phyloP scores from a whole-genome alignment of 352 stramenopile species.

The Phytophthora uliginosa region DNA sequence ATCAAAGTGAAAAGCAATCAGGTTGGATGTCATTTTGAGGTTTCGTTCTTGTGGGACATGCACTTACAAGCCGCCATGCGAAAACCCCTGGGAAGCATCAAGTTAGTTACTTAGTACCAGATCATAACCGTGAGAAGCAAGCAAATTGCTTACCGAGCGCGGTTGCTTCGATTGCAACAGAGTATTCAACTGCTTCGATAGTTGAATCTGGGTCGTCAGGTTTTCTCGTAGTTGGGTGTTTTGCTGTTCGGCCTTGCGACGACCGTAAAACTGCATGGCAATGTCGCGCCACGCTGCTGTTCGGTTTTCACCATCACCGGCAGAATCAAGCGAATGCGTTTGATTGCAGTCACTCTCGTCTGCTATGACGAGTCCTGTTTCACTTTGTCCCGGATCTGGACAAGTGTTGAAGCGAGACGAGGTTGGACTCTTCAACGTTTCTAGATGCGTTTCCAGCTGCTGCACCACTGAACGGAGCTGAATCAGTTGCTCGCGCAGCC shows the following conservation, averaged over 20 bases:
- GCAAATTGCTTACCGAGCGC: not conserved
- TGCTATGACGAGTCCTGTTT: not conserved
- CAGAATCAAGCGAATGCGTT: not conserved
- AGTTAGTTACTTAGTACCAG: not conserved
- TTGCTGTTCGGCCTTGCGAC: slow-evolving; percentile 10
- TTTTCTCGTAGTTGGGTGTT: slow-evolving; percentile 13
- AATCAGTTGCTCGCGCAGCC: slow-evolving; percentile 14
- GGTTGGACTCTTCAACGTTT: slow-evolving; percentile 9
- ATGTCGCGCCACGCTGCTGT: slow-evolving; percentile 3
- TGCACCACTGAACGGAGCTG: slow-evolving; percentile 17
- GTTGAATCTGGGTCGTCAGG: slow-evolving; percentile 2
- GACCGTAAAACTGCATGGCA: slow-evolving; percentile 8
- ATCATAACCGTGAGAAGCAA: not conserved
- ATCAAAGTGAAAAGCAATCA: too few species aligned
- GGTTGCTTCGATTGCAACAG: slow-evolving; percentile 6
- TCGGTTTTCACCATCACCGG: not conserved
- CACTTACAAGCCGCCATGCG: not conserved
- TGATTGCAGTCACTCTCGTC: not conserved
- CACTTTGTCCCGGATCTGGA: not conserved
- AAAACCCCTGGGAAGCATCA: not conserved
- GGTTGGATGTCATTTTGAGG: not conserved
- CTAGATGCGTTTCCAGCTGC: slow-evolving; percentile 12
- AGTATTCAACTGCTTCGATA: slow-evolving; percentile 8
- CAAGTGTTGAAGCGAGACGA: slow-evolving; percentile 3
- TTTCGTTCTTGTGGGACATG: not conserved